Percentiles rank a stretch among this genome's conserved stretches.
Evolutionary conservation across 306 rosid genomes (phyloP).

Genomic region (Crataegus laevigata): DNA sequence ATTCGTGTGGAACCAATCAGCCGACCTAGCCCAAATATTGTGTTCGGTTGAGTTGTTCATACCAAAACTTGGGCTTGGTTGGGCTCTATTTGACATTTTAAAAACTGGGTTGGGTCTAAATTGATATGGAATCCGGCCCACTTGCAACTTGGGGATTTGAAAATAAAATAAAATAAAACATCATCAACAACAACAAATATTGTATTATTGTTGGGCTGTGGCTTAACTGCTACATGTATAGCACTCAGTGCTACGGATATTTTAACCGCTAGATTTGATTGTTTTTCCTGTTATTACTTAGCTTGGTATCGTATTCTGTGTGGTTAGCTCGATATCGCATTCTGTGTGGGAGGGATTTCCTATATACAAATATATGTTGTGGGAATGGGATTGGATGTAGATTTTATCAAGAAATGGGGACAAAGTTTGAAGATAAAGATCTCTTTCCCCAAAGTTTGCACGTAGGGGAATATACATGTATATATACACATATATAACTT

Average conservation of each 20-base stretch:
- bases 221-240: neutral
- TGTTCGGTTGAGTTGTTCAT: neutral
- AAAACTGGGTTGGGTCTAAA: neutral
- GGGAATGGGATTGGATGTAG: neutral
- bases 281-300: neutral
- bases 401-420: neutral
- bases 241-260: neutral
- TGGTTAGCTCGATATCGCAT: neutral
- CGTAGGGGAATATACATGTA: neutral
- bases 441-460: neutral
- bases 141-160: neutral
- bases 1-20: neutral
- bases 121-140: neutral
- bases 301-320: neutral
- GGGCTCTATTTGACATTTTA: neutral
- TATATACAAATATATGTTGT: neutral
- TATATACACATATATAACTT: neutral
- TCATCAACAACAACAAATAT: no score
- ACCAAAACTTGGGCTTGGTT: neutral
- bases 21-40: neutral
- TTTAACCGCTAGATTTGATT: no score
- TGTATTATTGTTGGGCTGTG: neutral
- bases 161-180: no score
- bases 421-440: neutral
- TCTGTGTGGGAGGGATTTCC: neutral